Percentiles rank a stretch among this genome's conserved stretches.
Evolutionary conservation across 305 asterid genomes (phyloP).

Genomic region (Fraxinus xanthoxyloides): DNA sequence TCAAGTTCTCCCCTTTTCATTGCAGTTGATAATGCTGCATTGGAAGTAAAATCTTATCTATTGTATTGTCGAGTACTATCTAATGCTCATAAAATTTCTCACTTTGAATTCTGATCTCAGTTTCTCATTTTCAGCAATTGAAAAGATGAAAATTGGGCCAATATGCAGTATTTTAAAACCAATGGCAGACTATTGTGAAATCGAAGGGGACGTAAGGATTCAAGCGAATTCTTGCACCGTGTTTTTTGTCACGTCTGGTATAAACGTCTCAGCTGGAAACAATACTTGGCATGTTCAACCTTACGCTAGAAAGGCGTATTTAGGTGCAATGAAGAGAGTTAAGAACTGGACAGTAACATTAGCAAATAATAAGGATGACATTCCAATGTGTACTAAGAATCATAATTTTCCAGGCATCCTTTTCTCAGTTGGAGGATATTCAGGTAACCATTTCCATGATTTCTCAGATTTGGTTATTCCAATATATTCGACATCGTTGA

Average conservation of each 20-base stretch:
- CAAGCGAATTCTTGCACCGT: conserved; percentile 46
- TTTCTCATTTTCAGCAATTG: conserved; percentile 20
- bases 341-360: conserved; percentile 53
- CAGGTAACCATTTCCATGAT: conserved; percentile 74
- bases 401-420: conserved; percentile 53
- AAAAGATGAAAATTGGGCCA: conserved; percentile 23
- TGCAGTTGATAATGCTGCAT: background rate
- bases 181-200: conserved; percentile 56
- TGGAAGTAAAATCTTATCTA: background rate
- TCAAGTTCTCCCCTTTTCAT: too few species aligned
- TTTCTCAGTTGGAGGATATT: conserved; percentile 59
- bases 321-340: conserved; percentile 35
- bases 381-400: conserved; percentile 40
- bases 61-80: background rate
- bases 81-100: background rate
- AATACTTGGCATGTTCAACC: conserved; percentile 57
- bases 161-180: conserved; percentile 37
- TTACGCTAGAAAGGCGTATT: conserved; percentile 54
- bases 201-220: conserved; percentile 53
- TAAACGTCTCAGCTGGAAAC: background rate
- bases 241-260: conserved; percentile 22
- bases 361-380: conserved; percentile 9
- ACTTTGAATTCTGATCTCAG: background rate
- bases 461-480: conserved; percentile 66
- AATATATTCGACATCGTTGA: conserved; percentile 39